Evolutionary conservation across 2,329 filamentous ascomycete genomes (phyloP), one percentile per base, ranked within the genome.

Genomic region (Volutella citrinella): DNA sequence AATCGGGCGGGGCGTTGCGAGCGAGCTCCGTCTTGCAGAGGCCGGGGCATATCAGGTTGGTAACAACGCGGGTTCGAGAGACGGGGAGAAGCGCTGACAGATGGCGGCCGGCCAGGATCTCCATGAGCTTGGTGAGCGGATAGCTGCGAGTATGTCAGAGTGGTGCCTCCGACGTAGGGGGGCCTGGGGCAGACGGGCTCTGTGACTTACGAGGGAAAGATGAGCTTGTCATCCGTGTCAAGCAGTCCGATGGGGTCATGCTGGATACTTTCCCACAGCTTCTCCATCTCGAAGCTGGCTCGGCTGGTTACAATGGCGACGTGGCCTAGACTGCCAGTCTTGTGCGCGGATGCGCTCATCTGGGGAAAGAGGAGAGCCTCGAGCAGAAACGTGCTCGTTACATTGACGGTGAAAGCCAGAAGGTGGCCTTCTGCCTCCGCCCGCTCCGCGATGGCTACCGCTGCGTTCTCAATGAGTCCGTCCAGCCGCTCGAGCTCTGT

Each of bases 351-450:
- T 20, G 52, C 50, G 19, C 57, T 57, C 46, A 76, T 45, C 20
- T 56, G 50, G 0, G 70, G 70, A 13, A 76, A 47, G 28, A 72
- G 38, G 21, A 64, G 42, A 4, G 72, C 26, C 0, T 60, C 61
- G 29, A 74, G 55, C 22, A 74, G 51, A 22, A 68, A 63, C 0
- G 66, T 72, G 12, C 60, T 59, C 12, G 74, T 49, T 13, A 73
- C 61, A 42, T 75, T 74, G 35, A 73, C 61, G 5, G 63, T 65
- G 20, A 72, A 45, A n/a, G 57, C 62, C 10, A 43, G 43, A 48
- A 72, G 68, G 38, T 63, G 56, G 5, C 66, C 69, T 33, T 68
- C 65, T n/a, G 52, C 48, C 25, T 53, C 33, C 4, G 38, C 29
- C 16, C 39, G 49, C 5, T 31, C 20, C 7, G 28, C 10, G 8